Conservation (phyloP, 257 asterid genomes). For the Eucommia ulmoides region DNA sequence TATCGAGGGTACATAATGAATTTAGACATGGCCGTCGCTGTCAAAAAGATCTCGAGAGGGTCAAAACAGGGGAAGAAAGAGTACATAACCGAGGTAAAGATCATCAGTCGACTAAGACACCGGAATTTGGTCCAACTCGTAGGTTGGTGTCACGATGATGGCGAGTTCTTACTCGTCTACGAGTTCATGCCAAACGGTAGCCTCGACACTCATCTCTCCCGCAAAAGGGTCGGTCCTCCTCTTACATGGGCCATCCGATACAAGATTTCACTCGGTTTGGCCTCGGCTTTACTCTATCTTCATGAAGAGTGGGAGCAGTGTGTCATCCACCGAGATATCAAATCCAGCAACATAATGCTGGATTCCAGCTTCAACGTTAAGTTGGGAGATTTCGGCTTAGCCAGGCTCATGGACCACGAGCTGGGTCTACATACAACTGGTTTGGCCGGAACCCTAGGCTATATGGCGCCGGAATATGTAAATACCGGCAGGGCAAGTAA, state of each 20-base stretch:
- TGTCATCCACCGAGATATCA: constrained; percentile 26
- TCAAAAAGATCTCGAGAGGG: constrained; percentile 23
- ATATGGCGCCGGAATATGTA: no score
- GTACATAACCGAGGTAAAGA: constrained; percentile 30
- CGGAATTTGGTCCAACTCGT: constrained; percentile 25
- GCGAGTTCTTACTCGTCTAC: constrained; percentile 27
- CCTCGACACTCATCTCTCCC: constrained; percentile 22
- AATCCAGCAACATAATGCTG: constrained; percentile 29
- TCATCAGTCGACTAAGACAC: constrained; percentile 25
- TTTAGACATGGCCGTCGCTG: constrained; percentile 22
- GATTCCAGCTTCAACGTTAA: constrained; percentile 9
- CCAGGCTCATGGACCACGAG: no score
- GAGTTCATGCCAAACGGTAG: no score
- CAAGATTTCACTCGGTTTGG: constrained; percentile 20
- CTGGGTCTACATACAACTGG: no score
- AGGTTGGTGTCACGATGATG: constrained; percentile 34
- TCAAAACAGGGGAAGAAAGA: constrained; percentile 29
- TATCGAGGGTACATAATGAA: constrained; percentile 20
- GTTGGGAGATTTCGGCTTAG: no score
- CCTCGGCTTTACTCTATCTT: constrained; percentile 26
- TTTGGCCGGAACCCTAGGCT: no score
- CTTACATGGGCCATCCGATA: constrained; percentile 21
- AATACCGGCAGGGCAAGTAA: no score
- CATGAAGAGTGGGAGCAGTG: constrained; percentile 38
- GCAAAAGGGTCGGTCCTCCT: constrained; percentile 12